Evolutionary conservation across 208 protist species (phyloP), one percentile per base, ranked within the genome.

Genomic region (Leishmania guyanensis): DNA sequence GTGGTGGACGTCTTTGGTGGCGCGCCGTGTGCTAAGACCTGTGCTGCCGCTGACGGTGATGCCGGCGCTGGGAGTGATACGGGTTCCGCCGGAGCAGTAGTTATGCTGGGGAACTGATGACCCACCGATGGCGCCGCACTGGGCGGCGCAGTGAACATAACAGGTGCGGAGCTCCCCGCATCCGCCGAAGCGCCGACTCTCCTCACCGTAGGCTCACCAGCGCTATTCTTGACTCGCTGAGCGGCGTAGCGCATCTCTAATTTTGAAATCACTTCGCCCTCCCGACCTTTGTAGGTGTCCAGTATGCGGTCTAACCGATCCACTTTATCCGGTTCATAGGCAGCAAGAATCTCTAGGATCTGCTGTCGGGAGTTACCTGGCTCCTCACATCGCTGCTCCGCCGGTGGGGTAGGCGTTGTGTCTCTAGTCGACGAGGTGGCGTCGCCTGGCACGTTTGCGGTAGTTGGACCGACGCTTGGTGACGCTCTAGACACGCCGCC

Each of bases 281-380:
- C 89, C n/a, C 84, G 79, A 0, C 86, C 84, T 12, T 68, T 54
- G 88, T 92, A 87, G 9, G 58, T 72, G 48, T 86, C 79, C 46
- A 91, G 75, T 48, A 89, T 65, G 1, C 77, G 71, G 14, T 91
- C 90, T 10, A 89, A 84, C 56, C 81, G 82, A 62, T 72, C 80
- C 60, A 91, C 51, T 39, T 89, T 90, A 0, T 85, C 72, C 5
- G 83, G 86, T 62, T 90, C 91, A 73, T 93, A 84, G 22, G 69
- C 66, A 26, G 71, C 70, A 39, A 88, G 69, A 56, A 91, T 84
- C 0, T 39, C 81, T 36, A 66, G 51, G 36, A 91, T 89, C 62
- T 65, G 78, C 36, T 85, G 33, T 8, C 88, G 84, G 26, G 84
- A 79, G 51, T 68, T 36, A 56, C 20, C 29, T 46, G 69, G 17